These are phyloP conservation scores for Trichoderma gracile DNA, from an alignment of 2,329 filamentous ascomycete species.

Conservation along the genomic window DNA sequence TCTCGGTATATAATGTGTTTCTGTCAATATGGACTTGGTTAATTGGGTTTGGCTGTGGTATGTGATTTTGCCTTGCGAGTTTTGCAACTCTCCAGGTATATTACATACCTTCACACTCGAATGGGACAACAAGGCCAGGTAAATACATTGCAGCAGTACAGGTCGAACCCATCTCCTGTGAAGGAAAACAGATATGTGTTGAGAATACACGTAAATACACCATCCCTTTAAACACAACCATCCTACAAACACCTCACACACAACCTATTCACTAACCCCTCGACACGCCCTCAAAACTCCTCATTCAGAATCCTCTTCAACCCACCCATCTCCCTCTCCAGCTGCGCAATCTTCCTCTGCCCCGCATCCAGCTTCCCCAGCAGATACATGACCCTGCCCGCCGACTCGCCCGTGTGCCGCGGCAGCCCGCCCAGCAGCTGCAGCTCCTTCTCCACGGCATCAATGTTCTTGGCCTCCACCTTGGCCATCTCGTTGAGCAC, in stretches of 20 bases:
- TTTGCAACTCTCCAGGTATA: too few relatives aligned
- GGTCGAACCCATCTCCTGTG: too few relatives aligned
- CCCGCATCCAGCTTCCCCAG: slow-evolving; percentile 70
- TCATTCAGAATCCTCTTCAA: slow-evolving; percentile 66
- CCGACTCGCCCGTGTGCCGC: slow-evolving; percentile 68
- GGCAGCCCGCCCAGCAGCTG: slow-evolving; percentile 68
- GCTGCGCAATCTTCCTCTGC: slow-evolving; percentile 71
- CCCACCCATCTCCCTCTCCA: slow-evolving; percentile 68
- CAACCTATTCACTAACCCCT: background rate
- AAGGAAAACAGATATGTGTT: too few relatives aligned
- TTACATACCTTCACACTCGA: too few relatives aligned
- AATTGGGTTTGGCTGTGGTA: too few relatives aligned
- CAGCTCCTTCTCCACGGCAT: slow-evolving; percentile 78
- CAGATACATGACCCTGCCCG: slow-evolving; percentile 68
- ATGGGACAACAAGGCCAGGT: too few relatives aligned
- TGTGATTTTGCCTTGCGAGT: too few relatives aligned
- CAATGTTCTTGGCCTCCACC: slow-evolving; percentile 71
- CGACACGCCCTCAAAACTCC: slow-evolving; percentile 51
- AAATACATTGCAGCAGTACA: too few relatives aligned
- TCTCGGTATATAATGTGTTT: too few relatives aligned
- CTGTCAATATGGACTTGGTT: too few relatives aligned
- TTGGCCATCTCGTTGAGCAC: slow-evolving; percentile 69
- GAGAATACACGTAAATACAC: too few relatives aligned
- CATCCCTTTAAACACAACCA: background rate
- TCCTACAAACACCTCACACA: slow-evolving; percentile 10